A percentile compares a stretch with the other conserved stretches of the same genome.
Evolutionary conservation across 164 flowering plant species (phyloP).

Genomic region (Aristolochia californica): DNA sequence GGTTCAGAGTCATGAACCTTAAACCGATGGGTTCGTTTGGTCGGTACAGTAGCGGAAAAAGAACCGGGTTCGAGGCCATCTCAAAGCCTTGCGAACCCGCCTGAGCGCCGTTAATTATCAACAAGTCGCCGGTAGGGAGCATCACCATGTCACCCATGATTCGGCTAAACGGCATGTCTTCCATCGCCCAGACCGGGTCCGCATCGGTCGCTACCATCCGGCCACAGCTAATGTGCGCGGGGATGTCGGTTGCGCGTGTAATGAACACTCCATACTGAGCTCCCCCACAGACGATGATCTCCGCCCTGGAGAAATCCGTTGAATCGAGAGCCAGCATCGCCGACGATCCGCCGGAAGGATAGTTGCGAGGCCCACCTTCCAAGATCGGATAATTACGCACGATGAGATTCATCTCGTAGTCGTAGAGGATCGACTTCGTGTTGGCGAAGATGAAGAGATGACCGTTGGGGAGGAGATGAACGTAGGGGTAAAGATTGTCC

Average conservation of each 20-base stretch:
- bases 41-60: constrained; percentile 67
- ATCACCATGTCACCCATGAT: constrained; percentile 96
- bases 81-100: constrained; percentile 80
- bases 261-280: constrained; percentile 64
- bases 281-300: constrained; percentile 78
- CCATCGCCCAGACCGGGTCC: constrained; percentile 66
- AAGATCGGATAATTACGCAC: constrained; percentile 40
- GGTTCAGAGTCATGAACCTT: constrained; percentile 71
- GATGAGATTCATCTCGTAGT: constrained; percentile 22
- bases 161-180: constrained; percentile 75
- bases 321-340: constrained; percentile 50
- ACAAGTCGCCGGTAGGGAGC: constrained; percentile 65
- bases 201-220: constrained; percentile 52
- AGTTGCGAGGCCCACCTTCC: constrained; percentile 74
- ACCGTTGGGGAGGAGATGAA: constrained; percentile 77
- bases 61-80: constrained; percentile 54
- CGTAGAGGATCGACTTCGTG: constrained; percentile 46
- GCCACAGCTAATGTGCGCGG: constrained; percentile 81
- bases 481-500: constrained; percentile 81
- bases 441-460: constrained; percentile 80
- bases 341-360: constrained; percentile 86
- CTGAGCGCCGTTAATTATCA: constrained; percentile 83
- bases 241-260: constrained; percentile 32
- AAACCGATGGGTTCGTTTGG: constrained; percentile 57
- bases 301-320: constrained; percentile 41